Base-by-base conservation (phyloP, 805 yeast species). In the Lipomyces lipofer region DNA sequence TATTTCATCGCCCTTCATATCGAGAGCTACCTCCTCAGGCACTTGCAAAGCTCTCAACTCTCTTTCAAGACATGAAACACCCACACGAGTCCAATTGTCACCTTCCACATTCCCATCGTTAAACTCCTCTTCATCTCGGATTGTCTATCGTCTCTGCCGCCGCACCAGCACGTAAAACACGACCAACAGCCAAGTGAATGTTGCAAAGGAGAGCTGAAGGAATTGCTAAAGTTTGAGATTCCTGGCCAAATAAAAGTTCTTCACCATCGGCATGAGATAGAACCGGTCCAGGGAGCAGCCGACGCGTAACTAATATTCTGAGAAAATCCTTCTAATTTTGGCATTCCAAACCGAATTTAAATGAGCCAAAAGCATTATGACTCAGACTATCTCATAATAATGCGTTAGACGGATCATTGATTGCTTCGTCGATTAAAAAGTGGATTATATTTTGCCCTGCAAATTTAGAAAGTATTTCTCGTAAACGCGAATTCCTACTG, bases 11-110 rank as follows among this genome's bases (percentile, higher is more conserved):
- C n/a, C n/a, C n/a, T n/a, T n/a, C n/a, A n/a, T n/a, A n/a, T n/a
- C n/a, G n/a, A n/a, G n/a, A n/a, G n/a, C n/a, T n/a, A n/a, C n/a
- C n/a, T n/a, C n/a, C n/a, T n/a, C n/a, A n/a, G n/a, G n/a, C n/a
- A n/a, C n/a, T n/a, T n/a, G n/a, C 39, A 35, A 35, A 24, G 22
- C 39, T 35, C 39, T 21, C 39, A 35, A 35, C 39, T 35, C 21
- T 35, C 39, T 35, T 24, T 35, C 39, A 35, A 35, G 39, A 17
- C 21, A 35, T 17, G 39, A 35, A 17, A 24, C 24, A 15, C 39
- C 24, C 21, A 24, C 21, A 35, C 17, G 22, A 15, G 10, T 21
- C 39, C 24, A 35, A 35, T 35, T 17, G 39, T 35, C 39, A 35
- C 39, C 39, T 9, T 24, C 39, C 2, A 24, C 21, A 24, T 35